Base-by-base conservation (phyloP, 1,284 basidiomycete species). In the Ceraceosorus guamensis region DNA sequence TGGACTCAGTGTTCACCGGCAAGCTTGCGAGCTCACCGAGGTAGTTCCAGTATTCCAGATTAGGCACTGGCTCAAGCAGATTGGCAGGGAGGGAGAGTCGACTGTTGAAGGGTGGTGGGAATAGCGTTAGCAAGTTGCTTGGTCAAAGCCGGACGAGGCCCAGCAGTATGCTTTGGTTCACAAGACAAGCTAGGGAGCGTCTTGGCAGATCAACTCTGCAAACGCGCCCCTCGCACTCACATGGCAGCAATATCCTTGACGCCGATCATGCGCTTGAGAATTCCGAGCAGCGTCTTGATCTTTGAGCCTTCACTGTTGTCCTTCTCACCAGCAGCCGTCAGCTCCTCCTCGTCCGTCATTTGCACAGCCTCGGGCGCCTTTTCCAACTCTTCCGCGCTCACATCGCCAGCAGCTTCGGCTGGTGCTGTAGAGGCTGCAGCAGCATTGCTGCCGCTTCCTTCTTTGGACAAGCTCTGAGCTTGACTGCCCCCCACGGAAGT, bases 31-130 rank as follows among this genome's bases (percentile, higher is more conserved):
- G 32, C 44, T 52, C 37, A 56, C 45, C 55, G 49, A 91, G 82
- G 71, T 93, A 96, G 65, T 91, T 88, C 74, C 74, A 76, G 61
- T 76, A 73, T 56, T 76, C 74, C 49, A 76, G 64, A 55, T 68
- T 72, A 34, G 70, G 71, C 31, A 73, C 65, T 1, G 71, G 71
- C 48, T 74, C 71, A n/a, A 74, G 54, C 14, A 74, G 59, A 43
- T 73, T 71, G 53, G 71, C 71, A 11, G 71, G 71, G 7, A 74
- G 67, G 39, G 71, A 74, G 34, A 74, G 62, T 24, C 71, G 67
- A 48, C 50, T 57, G 52, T 16, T 6, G 31, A 37, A 24, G 18
- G 1, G 44, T n/a, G n/a, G 10, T 1, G 13, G 35, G 3, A 24
- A 24, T 1, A 24, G 24, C 24, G 24, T 24, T 3, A 24, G 24